Conservation (phyloP, 2,329 filamentous ascomycete species). For the Ilyonectria destructans region DNA sequence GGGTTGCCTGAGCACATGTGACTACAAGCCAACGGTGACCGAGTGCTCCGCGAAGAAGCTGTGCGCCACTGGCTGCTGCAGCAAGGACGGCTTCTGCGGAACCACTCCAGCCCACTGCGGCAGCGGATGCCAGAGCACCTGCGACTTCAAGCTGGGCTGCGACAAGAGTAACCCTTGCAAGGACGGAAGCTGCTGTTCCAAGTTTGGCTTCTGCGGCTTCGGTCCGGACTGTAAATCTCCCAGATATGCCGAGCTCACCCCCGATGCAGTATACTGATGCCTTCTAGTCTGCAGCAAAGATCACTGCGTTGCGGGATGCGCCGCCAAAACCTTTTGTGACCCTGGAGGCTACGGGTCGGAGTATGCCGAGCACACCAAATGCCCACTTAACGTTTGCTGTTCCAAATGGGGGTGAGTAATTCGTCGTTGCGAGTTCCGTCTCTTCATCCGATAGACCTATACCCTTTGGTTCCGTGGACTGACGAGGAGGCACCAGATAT, state of each 20-base stretch:
- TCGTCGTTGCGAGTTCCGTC: background rate
- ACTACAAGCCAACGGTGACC: constrained; percentile 21
- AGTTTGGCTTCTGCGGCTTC: constrained; percentile 50
- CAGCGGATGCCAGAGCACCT: constrained; percentile 2
- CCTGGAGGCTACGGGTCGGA: constrained; percentile 50
- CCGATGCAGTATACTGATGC: background rate
- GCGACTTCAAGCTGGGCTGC: constrained; percentile 24
- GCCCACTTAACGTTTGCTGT: background rate
- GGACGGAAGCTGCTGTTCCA: constrained; percentile 51
- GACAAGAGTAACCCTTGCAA: constrained; percentile 41
- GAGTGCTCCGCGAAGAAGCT: background rate
- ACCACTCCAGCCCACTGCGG: background rate
- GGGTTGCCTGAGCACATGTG: background rate
- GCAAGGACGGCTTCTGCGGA: background rate
- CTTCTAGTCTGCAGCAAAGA: constrained; percentile 28
- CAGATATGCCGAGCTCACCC: background rate
- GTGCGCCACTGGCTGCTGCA: background rate
- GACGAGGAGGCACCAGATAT: background rate
- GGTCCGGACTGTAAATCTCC: constrained; percentile 34
- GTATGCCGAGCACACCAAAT: constrained; percentile 40
- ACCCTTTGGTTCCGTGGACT: background rate
- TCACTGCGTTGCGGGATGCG: constrained; percentile 43
- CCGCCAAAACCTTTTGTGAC: constrained; percentile 51
- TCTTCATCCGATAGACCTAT: too few species aligned
- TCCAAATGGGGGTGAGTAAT: background rate